Evolutionary conservation across 1,284 basidiomycete species (phyloP).

Genomic region (Flammula alnicola): DNA sequence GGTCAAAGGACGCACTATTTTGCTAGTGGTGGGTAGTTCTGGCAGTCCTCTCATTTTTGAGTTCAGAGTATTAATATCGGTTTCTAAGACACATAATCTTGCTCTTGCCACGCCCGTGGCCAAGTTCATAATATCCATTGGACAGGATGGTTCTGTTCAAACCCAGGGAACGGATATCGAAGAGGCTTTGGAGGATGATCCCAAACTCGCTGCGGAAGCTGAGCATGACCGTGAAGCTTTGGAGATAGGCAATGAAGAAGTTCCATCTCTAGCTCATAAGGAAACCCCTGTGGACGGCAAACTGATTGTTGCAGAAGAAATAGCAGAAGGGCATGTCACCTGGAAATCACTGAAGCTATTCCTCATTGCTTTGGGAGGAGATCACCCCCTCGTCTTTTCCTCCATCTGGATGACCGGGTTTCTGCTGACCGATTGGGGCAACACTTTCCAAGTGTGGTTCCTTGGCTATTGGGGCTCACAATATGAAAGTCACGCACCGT

Average conservation of each 20-base stretch:
- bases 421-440: conserved; percentile 26
- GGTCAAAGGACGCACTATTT: conserved; percentile 49
- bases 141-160: conserved; percentile 45
- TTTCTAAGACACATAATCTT: conserved; percentile 63
- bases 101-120: conserved; percentile 60
- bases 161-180: conserved; percentile 36
- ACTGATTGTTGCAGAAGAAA: conserved; percentile 55
- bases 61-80: neutral
- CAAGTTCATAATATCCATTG: conserved; percentile 59
- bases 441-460: conserved; percentile 51
- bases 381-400: conserved; percentile 32
- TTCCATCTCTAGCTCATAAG: conserved; percentile 22
- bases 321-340: conserved; percentile 52
- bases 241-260: conserved; percentile 5
- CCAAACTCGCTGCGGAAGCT: conserved; percentile 5
- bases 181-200: conserved; percentile 8
- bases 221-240: conserved; percentile 7
- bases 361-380: conserved; percentile 33
- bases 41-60: no score
- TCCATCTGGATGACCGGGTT: conserved; percentile 28
- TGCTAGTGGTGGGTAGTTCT: conserved; percentile 56
- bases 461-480: conserved; percentile 57
- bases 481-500: conserved; percentile 40
- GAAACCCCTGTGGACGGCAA: conserved; percentile 51
- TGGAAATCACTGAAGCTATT: conserved; percentile 38